A percentile compares a stretch with the other conserved stretches of the same genome.
Evolutionary conservation across 495 filamentous ascomycete species (phyloP).

Genomic region (Xylaria cubensis): DNA sequence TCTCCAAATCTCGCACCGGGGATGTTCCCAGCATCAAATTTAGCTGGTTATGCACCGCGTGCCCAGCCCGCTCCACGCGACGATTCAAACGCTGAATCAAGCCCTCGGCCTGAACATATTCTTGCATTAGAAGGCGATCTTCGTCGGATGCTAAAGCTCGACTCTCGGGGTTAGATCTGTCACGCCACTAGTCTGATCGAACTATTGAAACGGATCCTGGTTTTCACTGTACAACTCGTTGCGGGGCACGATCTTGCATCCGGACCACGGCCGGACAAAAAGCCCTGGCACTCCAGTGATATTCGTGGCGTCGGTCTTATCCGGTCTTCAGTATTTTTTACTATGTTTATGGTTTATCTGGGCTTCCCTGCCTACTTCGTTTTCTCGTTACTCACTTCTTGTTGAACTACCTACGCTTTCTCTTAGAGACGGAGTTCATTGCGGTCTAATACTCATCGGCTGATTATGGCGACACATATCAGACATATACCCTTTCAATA

Average conservation of each 20-base stretch:
- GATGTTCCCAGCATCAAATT: constrained; percentile 35
- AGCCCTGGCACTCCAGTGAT: not conserved
- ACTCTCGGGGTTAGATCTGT: constrained; percentile 28
- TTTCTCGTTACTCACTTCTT: constrained; percentile 26
- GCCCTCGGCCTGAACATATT: constrained; percentile 43
- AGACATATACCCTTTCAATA: constrained; percentile 38
- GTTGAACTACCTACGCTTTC: constrained; percentile 14
- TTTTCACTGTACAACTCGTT: not conserved
- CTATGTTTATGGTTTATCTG: constrained; percentile 22
- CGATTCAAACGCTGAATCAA: constrained; percentile 21
- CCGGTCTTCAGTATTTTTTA: constrained; percentile 24
- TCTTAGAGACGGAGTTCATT: constrained; percentile 27
- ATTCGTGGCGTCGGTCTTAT: constrained; percentile 20
- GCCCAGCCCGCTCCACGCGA: constrained; percentile 24
- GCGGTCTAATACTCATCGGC: constrained; percentile 32
- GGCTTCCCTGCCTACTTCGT: constrained; percentile 23
- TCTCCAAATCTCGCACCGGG: constrained; percentile 29
- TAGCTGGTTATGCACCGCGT: constrained; percentile 32
- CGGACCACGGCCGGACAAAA: too few species aligned
- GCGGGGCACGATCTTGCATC: too few species aligned
- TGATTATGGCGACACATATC: constrained; percentile 38
- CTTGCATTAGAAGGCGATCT: constrained; percentile 57
- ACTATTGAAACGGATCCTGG: not conserved
- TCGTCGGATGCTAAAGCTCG: constrained; percentile 57
- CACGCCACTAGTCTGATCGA: not conserved